Base-by-base conservation (phyloP, 768 basidiomycete genomes). In the Termitomyces bulborhizus region DNA sequence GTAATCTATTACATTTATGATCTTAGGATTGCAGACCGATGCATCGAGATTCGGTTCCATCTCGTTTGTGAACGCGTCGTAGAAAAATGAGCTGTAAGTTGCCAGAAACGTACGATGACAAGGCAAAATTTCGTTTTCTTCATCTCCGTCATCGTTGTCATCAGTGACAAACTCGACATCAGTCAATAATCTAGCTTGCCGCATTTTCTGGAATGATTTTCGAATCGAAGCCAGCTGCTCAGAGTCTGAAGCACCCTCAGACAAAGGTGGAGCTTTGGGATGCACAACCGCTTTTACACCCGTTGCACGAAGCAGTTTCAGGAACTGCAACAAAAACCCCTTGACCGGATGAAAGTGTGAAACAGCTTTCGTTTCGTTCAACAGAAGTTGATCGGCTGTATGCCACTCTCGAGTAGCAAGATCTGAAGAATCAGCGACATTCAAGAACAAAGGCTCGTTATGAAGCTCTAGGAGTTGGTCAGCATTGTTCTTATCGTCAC, bases 51-150 rank as follows among this genome's bases (percentile, higher is more conserved):
- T 72, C 26, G 24, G 3, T 26, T 46, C 41, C 46, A 65, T 68
- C 5, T 51, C 58, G 21, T 60, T 67, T 13, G 60, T 64, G 54
- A 76, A 72, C 16, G 60, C 49, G 46, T 66, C 59, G 15, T 57
- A 51, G 57, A 76, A 73, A 55, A 70, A 62, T 13, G 65, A 60
- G 58, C 68, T 69, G 34, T 58, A 66, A 4, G 69, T 71, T 15
- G 70, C 69, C 34, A 80, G 61, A 54, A 75, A 74, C 3, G 65
- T 55, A 4, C 74, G 71, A 59, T 79, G 78, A 1, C 73, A 77
- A 4, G 64, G 62, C n/a, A 76, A 62, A 4, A 53, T 60, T n/a
- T 54, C 58, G 5, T 51, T 60, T 16, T 55, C 59, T 6, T 46
- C 61, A 7, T 65, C 62, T 29, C 12, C 48, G 37, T 29, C 32